Evolutionary conservation across 1,284 basidiomycete species (phyloP), one percentile per base, ranked within the genome.

Genomic region (Microbotryum scabiosae): DNA sequence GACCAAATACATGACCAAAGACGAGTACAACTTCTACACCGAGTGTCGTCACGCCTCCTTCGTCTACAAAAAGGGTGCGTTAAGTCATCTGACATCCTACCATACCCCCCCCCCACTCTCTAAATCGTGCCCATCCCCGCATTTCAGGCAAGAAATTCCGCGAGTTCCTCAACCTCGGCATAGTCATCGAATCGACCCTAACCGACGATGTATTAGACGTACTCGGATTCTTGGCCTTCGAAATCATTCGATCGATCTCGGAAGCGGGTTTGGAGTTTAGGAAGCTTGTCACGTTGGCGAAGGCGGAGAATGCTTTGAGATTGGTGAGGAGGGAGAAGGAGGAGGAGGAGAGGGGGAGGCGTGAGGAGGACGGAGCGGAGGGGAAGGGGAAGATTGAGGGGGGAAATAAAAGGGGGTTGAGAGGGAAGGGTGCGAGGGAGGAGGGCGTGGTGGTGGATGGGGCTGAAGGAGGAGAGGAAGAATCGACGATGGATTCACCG

Each of bases 41-140:
- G 92, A 97, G 72, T 97, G 93, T 77, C 83, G 94, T 57, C 92
- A 97, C 75, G 94, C 94, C 0, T 91, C 90, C 12, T 98, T 97
- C 76, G 96, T 93, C 0, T 97, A 94, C 75, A 85, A 91, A 54
- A 96, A 96, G 83, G 85, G 90, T 88, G 44, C 50, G 77, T 73
- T 44, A 14, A 8, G 28, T 1, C 50, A 43, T 46, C 26, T n/a
- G 43, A 12, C 47, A 14, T 47, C 21, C 25, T 28, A 21, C 10
- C 21, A 18, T 43, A n/a, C 53, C 25, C n/a, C 21, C 26, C 18
- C 16, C 20, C n/a, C 48, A 30, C 41, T 36, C 41, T 41, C 36
- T 49, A 4, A 4, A 3, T 36, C 36, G 2, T 41, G 3, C 21
- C 32, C 47, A 47, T 16, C 46, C 2, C 23, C 25, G 18, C 10